These are phyloP conservation scores for Tylopilus vinaceipallidus DNA, from an alignment of 768 basidiomycete genomes.

Conservation along the genomic window DNA sequence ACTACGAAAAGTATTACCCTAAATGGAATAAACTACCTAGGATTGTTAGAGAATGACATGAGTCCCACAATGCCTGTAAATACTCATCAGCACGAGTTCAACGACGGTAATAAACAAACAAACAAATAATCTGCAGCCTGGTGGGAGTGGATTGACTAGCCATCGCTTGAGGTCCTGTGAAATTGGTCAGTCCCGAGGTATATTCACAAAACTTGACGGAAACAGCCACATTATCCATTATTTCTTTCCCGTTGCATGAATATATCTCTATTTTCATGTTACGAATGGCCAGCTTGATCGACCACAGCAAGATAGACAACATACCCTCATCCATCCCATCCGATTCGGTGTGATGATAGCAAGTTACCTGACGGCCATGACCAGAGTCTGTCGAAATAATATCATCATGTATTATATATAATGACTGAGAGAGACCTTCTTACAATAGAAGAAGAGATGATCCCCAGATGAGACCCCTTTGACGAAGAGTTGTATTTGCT, in stretches of 20 bases:
- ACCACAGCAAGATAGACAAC: not conserved
- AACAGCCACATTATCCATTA: conserved; percentile 25
- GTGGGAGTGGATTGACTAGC: conserved; percentile 27
- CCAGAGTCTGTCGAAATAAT: conserved; percentile 42
- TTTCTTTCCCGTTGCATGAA: conserved; percentile 8
- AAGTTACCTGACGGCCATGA: conserved; percentile 46
- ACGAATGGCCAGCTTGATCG: not conserved
- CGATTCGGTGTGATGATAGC: conserved; percentile 42
- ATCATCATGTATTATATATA: no score
- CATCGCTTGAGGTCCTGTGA: conserved; percentile 22
- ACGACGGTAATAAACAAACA: conserved; percentile 4
- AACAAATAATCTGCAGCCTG: conserved; percentile 28
- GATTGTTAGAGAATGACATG: conserved; percentile 31
- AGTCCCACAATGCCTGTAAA: conserved; percentile 27
- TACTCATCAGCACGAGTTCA: not conserved
- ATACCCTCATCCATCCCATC: conserved; percentile 56
- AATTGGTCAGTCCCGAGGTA: not conserved
- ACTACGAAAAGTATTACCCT: not conserved
- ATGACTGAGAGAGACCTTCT: conserved; percentile 10
- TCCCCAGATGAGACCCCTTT: conserved; percentile 45
- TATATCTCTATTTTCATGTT: conserved; percentile 9
- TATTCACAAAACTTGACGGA: conserved; percentile 34
- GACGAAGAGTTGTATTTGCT: conserved; percentile 44
- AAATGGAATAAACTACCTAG: conserved; percentile 17
- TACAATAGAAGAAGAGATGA: conserved; percentile 59